phyloP scores from a whole-genome alignment of 2,329 filamentous ascomycete genomes.

The Tolypocladium sp. region DNA sequence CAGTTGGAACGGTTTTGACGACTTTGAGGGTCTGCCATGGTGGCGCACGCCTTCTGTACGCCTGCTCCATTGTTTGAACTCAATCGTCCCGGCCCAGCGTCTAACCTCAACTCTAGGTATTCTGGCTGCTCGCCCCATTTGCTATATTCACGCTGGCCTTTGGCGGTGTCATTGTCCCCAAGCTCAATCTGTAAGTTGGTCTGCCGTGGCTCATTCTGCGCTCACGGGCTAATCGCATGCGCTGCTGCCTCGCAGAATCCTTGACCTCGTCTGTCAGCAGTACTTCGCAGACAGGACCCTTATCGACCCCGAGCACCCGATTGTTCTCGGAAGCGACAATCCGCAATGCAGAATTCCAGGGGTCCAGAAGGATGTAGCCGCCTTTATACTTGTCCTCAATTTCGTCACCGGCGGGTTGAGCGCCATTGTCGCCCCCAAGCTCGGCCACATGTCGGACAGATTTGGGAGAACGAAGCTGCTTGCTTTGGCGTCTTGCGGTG shows the following conservation, averaged over 20 bases:
- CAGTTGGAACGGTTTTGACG: constrained; percentile 40
- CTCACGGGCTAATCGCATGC: not conserved
- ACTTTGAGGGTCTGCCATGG: constrained; percentile 54
- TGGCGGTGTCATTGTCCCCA: constrained; percentile 77
- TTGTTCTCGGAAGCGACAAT: constrained; percentile 60
- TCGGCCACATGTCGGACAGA: constrained; percentile 80
- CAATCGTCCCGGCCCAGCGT: not conserved
- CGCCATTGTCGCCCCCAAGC: constrained; percentile 70
- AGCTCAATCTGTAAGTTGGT: constrained; percentile 60
- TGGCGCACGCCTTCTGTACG: constrained; percentile 54
- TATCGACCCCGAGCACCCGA: constrained; percentile 47
- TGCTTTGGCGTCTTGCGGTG: constrained; percentile 63
- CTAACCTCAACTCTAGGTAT: constrained; percentile 45
- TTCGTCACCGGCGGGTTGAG: constrained; percentile 69
- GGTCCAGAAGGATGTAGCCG: constrained; percentile 67
- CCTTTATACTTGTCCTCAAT: constrained; percentile 68
- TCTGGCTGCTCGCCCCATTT: constrained; percentile 76
- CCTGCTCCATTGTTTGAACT: constrained; percentile 1
- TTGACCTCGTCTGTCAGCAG: constrained; percentile 72
- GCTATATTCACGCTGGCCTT: constrained; percentile 77
- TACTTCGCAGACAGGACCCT: constrained; percentile 65
- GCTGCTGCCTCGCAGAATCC: constrained; percentile 41
- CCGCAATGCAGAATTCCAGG: constrained; percentile 71
- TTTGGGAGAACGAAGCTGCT: constrained; percentile 73
- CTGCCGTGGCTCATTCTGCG: not conserved